Percentiles rank a stretch among this genome's conserved stretches.
These are phyloP conservation scores for Striga asiatica DNA, from an alignment of 257 asterid genomes.

Conservation along the genomic window DNA sequence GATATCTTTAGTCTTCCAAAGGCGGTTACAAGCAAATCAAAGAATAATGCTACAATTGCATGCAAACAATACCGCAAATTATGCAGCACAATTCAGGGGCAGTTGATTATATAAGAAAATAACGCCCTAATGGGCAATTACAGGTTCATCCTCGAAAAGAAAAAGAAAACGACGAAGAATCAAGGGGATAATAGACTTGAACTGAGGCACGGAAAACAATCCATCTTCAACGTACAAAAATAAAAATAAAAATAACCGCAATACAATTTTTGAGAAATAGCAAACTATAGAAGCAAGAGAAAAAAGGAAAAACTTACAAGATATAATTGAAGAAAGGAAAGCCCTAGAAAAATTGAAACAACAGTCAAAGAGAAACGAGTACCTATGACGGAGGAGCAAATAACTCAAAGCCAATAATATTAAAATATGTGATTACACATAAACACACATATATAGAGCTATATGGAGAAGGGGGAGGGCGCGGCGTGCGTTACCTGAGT, in stretches of 20 bases:
- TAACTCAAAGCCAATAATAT: background rate
- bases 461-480: background rate
- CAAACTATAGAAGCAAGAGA: background rate
- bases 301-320: background rate
- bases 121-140: constrained; percentile 10
- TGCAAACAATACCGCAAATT: constrained; percentile 1
- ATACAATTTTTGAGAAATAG: background rate
- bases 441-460: background rate
- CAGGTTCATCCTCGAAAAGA: background rate
- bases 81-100: background rate
- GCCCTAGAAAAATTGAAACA: constrained; percentile 27
- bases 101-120: background rate
- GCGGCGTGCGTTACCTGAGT: constrained; percentile 22
- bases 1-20: constrained; percentile 9
- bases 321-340: background rate
- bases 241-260: constrained; percentile 5
- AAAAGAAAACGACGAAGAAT: background rate
- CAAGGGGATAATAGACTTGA: background rate
- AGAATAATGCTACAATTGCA: constrained; percentile 11
- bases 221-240: background rate
- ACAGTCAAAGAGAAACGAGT: constrained; percentile 11
- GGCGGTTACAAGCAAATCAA: background rate
- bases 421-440: background rate
- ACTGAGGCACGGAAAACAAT: background rate
- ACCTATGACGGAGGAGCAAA: constrained; percentile 24